phyloP scores from a whole-genome alignment of 2,329 filamentous ascomycete species.

The Dendryphion nanum region DNA sequence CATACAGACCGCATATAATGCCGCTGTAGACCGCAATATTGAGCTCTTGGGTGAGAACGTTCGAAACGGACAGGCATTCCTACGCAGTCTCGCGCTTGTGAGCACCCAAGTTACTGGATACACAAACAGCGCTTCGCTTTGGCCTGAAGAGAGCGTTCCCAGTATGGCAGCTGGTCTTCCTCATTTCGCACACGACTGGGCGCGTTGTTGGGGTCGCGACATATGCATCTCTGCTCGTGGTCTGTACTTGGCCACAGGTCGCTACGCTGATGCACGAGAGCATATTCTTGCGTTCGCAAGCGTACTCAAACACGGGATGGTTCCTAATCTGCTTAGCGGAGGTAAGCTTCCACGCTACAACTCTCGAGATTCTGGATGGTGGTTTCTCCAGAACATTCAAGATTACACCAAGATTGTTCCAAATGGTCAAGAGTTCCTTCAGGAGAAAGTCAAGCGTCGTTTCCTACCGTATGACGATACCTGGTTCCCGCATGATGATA shows the following conservation, averaged over 20 bases:
- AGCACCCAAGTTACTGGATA: slow-evolving; percentile 88
- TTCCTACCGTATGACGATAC: slow-evolving; percentile 96
- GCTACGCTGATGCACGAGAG: slow-evolving; percentile 84
- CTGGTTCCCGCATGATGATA: slow-evolving; percentile 81
- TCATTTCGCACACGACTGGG: slow-evolving; percentile 92
- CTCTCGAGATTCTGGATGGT: slow-evolving; percentile 95
- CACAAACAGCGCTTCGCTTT: slow-evolving; percentile 86
- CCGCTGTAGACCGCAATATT: slow-evolving; percentile 74
- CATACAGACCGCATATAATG: slow-evolving; percentile 81
- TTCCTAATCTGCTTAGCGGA: slow-evolving; percentile 87
- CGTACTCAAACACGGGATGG: slow-evolving; percentile 97
- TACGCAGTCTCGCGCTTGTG: slow-evolving; percentile 85
- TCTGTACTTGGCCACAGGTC: slow-evolving; percentile 84
- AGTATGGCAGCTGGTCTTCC: slow-evolving; percentile 89
- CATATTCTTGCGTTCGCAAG: slow-evolving; percentile 94
- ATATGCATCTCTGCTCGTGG: slow-evolving; percentile 95
- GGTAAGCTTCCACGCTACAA: slow-evolving; percentile 90
- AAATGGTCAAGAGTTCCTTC: slow-evolving; percentile 69
- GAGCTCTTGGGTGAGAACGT: slow-evolving; percentile 77
- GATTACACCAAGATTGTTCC: slow-evolving; percentile 85
- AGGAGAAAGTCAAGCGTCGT: slow-evolving; percentile 74
- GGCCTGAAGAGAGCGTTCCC: slow-evolving; percentile 79
- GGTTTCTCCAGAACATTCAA: slow-evolving; percentile 93
- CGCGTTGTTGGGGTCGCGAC: slow-evolving; percentile 94
- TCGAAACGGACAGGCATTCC: slow-evolving; percentile 78